Conservation (phyloP, 2,329 filamentous ascomycete species). For the Neonectria magnoliae region DNA sequence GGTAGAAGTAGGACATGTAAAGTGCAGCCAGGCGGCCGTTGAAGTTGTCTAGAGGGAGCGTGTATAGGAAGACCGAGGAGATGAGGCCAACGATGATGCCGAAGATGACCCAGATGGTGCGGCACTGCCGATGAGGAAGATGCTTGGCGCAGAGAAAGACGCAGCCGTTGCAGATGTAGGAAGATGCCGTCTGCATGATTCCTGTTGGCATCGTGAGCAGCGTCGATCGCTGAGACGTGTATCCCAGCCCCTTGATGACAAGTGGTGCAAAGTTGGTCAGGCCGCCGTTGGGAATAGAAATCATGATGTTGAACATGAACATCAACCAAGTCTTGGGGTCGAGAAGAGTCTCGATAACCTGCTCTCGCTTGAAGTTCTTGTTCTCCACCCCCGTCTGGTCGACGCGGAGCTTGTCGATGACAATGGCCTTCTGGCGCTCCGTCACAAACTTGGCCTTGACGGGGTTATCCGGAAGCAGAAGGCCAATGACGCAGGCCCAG, state of each 20-base stretch:
- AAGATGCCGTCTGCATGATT: slow-evolving; percentile 46
- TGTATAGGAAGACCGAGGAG: slow-evolving; percentile 42
- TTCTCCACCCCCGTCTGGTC: slow-evolving; percentile 63
- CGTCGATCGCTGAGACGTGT: slow-evolving; percentile 48
- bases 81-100: slow-evolving; percentile 39
- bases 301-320: slow-evolving; percentile 57
- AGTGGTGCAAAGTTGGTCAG: slow-evolving; percentile 23
- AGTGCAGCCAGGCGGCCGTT: slow-evolving; percentile 45
- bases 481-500: slow-evolving; percentile 65
- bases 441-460: slow-evolving; percentile 60
- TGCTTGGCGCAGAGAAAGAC: slow-evolving; percentile 43
- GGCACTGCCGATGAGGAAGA: slow-evolving; percentile 28
- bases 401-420: slow-evolving; percentile 57
- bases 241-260: slow-evolving; percentile 50
- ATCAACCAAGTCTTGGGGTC: slow-evolving; percentile 70
- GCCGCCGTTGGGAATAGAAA: slow-evolving; percentile 22
- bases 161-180: slow-evolving; percentile 51
- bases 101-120: slow-evolving; percentile 27
- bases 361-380: slow-evolving; percentile 56
- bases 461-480: slow-evolving; percentile 63
- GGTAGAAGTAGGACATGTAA: slow-evolving; percentile 47
- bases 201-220: slow-evolving; percentile 45
- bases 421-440: slow-evolving; percentile 57
- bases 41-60: slow-evolving; percentile 41
- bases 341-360: slow-evolving; percentile 56